phyloP scores from a whole-genome alignment of 1,284 basidiomycete genomes.

The Trametes hirsuta region DNA sequence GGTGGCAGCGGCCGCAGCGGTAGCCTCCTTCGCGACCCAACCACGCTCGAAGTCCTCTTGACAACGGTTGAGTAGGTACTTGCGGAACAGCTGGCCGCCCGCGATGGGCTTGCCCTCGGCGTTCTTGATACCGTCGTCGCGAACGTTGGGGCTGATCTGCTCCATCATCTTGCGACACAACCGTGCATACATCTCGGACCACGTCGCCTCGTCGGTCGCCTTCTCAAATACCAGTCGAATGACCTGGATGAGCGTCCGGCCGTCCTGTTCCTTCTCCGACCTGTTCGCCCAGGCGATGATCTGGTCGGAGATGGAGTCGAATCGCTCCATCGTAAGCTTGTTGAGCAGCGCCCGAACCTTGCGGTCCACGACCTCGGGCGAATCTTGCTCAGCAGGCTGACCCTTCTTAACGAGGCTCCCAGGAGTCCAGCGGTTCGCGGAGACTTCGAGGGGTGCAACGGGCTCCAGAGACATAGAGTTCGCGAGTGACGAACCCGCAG shows the following conservation, averaged over 20 bases:
- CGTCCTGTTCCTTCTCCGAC: constrained; percentile 90
- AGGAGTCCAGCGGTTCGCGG: constrained; percentile 84
- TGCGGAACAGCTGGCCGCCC: constrained; percentile 87
- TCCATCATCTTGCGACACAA: constrained; percentile 60
- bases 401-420: constrained; percentile 40
- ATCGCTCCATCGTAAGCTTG: constrained; percentile 96
- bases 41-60: constrained; percentile 43
- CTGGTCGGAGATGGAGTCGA: constrained; percentile 75
- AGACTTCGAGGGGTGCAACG: constrained; percentile 75
- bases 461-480: constrained; percentile 49
- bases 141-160: constrained; percentile 79
- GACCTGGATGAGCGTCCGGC: constrained; percentile 91
- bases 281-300: constrained; percentile 88
- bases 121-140: constrained; percentile 82
- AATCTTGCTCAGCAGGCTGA: constrained; percentile 57
- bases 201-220: constrained; percentile 59
- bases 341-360: constrained; percentile 94
- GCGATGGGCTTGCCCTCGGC: constrained; percentile 81
- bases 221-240: constrained; percentile 96
- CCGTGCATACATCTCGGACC: constrained; percentile 25
- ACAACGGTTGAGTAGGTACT: constrained; percentile 67
- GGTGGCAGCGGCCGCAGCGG: constrained; percentile 37
- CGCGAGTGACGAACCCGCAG: constrained; percentile 24
- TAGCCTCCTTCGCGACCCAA: constrained; percentile 45
- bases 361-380: constrained; percentile 84